Base-by-base conservation (phyloP, 352 stramenopile species). In the Phytophthora litchii region DNA sequence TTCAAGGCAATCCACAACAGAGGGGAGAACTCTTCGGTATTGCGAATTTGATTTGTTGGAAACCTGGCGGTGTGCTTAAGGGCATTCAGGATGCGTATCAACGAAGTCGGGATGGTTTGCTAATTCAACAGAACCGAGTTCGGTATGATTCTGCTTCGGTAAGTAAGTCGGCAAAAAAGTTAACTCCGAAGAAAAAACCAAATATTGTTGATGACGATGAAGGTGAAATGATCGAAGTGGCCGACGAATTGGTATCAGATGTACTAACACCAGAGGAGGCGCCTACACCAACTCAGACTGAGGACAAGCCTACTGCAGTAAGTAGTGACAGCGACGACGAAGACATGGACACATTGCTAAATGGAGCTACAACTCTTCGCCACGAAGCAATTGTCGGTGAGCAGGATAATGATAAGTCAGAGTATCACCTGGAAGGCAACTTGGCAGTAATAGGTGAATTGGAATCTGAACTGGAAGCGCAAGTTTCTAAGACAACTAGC, bases 11-110 rank as follows among this genome's bases (percentile, higher is more conserved):
- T 42, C 76, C 74, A n/a, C 64, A 74, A 1, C 80, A 94, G 36
- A 72, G 88, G 37, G 81, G 83, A 19, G 83, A 94, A 23, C 62
- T 94, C 2, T 94, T 94, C 64, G 85, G 83, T 1, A 84, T 94
- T 31, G 57, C 62, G 3, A 94, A 94, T 36, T 55, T 94, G 51
- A 64, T 94, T 3, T 89, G 76, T 43, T 92, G 81, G 76, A 89
- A 89, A 62, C 68, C 74, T 55, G 74, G 78, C 27, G 83, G 83
- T 8, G 81, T 92, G 45, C 61, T 94, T 5, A 91, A 89, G 41
- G 77, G 69, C 4, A 91, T 92, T 49, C 85, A 92, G 38, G 80
- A 92, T 56, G 67, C 78, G 25, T 92, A 90, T 42, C 64, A 75
- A 54, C 64, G 72, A 14, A 72, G 79, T 13, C 64, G 66, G 10